phyloP scores from a whole-genome alignment of 257 asterid genomes.

The Handroanthus guayacan region DNA sequence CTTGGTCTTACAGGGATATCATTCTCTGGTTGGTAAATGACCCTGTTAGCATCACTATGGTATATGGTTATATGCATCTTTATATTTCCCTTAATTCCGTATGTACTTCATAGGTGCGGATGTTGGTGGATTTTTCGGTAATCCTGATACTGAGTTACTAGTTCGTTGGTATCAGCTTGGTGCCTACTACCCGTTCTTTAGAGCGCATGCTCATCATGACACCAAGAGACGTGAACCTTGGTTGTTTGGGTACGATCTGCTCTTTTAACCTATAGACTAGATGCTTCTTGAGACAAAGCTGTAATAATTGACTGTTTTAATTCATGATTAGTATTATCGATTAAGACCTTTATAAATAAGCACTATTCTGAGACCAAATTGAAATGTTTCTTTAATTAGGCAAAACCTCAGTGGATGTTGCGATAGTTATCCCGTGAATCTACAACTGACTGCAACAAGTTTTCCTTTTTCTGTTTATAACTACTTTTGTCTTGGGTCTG shows the following conservation, averaged over 20 bases:
- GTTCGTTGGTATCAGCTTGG: slow-evolving; percentile 99
- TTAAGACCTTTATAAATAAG: not conserved
- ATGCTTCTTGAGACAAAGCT: slow-evolving; percentile 8
- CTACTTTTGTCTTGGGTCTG: not conserved
- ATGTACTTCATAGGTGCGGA: slow-evolving; percentile 75
- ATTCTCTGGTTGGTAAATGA: slow-evolving; percentile 72
- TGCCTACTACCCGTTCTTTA: slow-evolving; percentile 95
- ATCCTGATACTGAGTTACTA: slow-evolving; percentile 87
- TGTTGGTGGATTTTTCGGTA: slow-evolving; percentile 98
- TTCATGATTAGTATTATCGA: not conserved
- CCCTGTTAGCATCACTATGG: slow-evolving; percentile 4
- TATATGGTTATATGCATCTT: slow-evolving; percentile 7
- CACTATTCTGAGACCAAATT: not conserved
- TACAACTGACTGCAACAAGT: not conserved
- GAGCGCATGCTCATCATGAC: slow-evolving; percentile 99
- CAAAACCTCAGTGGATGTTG: too few relatives aligned
- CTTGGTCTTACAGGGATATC: slow-evolving; percentile 92
- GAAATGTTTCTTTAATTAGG: not conserved
- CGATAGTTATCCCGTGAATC: too few relatives aligned
- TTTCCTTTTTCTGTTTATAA: too few relatives aligned
- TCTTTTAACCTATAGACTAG: slow-evolving; percentile 32
- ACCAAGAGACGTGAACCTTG: slow-evolving; percentile 98
- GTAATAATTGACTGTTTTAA: not conserved
- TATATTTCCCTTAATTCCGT: slow-evolving; percentile 26
- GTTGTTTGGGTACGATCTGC: slow-evolving; percentile 82